Conservation (phyloP, 1,284 basidiomycete species). For the Abortiporus biennis region DNA sequence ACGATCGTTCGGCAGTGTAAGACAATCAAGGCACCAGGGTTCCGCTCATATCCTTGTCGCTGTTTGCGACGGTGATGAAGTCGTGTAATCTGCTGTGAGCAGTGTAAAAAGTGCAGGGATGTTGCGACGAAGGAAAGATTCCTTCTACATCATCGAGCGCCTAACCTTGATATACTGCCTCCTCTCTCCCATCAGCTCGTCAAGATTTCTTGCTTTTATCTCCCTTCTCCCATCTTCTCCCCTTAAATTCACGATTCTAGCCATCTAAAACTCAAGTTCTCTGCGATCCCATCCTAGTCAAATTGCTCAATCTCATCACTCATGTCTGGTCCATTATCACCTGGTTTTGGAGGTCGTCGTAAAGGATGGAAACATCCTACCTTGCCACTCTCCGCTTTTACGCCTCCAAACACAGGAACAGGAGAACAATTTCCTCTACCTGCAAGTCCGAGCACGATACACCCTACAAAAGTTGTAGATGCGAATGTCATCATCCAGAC, state of each 20-base stretch:
- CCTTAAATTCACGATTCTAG: neutral
- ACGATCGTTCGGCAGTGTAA: too few relatives aligned
- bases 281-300: conserved; percentile 18
- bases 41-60: too few relatives aligned
- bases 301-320: neutral
- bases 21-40: too few relatives aligned
- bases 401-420: conserved; percentile 57
- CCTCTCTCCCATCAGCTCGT: too few relatives aligned
- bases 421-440: conserved; percentile 61
- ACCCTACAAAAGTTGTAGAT: conserved; percentile 62
- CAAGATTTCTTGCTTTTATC: too few relatives aligned
- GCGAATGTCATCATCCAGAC: conserved; percentile 47
- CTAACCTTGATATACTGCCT: too few relatives aligned
- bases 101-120: too few relatives aligned
- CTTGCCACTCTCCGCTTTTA: conserved; percentile 68
- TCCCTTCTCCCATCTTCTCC: too few relatives aligned
- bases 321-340: conserved; percentile 29
- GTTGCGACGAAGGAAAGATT: too few relatives aligned
- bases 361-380: conserved; percentile 58
- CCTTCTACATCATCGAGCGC: too few relatives aligned
- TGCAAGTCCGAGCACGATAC: conserved; percentile 56
- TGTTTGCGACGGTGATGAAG: too few relatives aligned
- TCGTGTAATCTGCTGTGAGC: too few relatives aligned
- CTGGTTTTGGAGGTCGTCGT: conserved; percentile 42
- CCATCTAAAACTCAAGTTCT: neutral